Evolutionary conservation across 495 filamentous ascomycete genomes (phyloP), one percentile per base, ranked within the genome.

Genomic region (Evernia prunastri): DNA sequence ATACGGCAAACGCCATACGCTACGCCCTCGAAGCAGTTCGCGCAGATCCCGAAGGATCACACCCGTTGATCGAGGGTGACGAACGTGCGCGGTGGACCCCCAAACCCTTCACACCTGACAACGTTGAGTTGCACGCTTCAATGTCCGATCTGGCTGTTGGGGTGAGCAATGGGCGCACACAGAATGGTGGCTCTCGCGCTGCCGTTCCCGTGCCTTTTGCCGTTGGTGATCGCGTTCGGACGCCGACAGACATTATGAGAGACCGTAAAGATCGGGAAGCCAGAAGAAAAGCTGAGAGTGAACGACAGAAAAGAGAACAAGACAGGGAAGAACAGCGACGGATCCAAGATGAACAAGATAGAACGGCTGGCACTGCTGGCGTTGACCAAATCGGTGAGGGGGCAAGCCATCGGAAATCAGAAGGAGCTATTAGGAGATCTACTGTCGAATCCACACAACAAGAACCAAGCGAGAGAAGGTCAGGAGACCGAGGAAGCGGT

Each of bases 11-110:
- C 63, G 93, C 94, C 23, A 91, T 98, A 71, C 87, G 91, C 66
- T 96, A 87, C 81, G 84, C 91, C 9, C 85, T 97, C 56, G 93
- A 98, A 76, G 94, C 89, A 54, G 81, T 97, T 58, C 87, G 92
- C 58, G 61, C 58, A 17, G 68, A 67, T 49, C 63, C 62, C 18
- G 66, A 68, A 58, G 66, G 66, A 18, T 65, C 58, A 33, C 58
- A 61, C 43, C 63, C 63, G 23, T 49, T 64, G 35, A 56, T 64
- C 53, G 66, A 68, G 25, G 63, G 58, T 6, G 59, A 60, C 25
- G 31, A 63, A 6, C 63, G 54, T 8, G 63, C 53, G 57, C 59
- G 59, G 66, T 68, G 67, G 61, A 84, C 85, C 45, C 93, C 94
- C 2, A 82, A 91, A 63, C 81, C 85, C 15, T 94, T 98, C 76